These are phyloP conservation scores for Vachellia collinsii DNA, from an alignment of 306 rosid species.

Conservation along the genomic window DNA sequence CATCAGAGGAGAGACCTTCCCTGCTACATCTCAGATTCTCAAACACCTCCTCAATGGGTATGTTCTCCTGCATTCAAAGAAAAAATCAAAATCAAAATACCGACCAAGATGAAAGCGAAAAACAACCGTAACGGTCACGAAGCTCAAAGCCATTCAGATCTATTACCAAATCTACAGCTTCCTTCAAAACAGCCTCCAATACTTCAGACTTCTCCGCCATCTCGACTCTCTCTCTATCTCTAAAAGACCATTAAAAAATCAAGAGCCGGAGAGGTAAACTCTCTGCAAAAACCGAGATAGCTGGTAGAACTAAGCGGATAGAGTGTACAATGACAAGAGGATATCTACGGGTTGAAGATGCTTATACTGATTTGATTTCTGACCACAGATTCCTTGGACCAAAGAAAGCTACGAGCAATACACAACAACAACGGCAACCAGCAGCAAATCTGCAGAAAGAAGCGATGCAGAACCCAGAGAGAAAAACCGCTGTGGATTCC, in stretches of 20 bases:
- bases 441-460: constrained; percentile 33
- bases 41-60: constrained; percentile 94
- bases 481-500: constrained; percentile 37
- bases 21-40: constrained; percentile 96
- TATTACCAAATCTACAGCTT: constrained; percentile 81
- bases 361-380: constrained; percentile 18
- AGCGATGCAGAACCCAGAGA: constrained; percentile 8
- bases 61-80: constrained; percentile 72
- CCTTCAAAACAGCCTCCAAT: constrained; percentile 81
- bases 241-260: constrained; percentile 44
- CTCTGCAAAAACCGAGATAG: constrained; percentile 25
- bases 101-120: not conserved
- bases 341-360: constrained; percentile 22
- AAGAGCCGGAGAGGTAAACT: constrained; percentile 21
- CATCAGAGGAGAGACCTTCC: constrained; percentile 81
- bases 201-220: constrained; percentile 79
- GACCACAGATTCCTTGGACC: constrained; percentile 21
- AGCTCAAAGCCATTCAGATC: constrained; percentile 52
- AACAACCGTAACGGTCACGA: constrained; percentile 25
- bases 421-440: constrained; percentile 19
- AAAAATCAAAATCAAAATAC: not conserved
- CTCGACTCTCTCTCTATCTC: constrained; percentile 42
- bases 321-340: constrained; percentile 13
- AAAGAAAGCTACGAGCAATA: constrained; percentile 30
- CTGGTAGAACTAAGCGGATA: not conserved